Conservation (phyloP, 345 rosid species). For the Syzygium grande region DNA sequence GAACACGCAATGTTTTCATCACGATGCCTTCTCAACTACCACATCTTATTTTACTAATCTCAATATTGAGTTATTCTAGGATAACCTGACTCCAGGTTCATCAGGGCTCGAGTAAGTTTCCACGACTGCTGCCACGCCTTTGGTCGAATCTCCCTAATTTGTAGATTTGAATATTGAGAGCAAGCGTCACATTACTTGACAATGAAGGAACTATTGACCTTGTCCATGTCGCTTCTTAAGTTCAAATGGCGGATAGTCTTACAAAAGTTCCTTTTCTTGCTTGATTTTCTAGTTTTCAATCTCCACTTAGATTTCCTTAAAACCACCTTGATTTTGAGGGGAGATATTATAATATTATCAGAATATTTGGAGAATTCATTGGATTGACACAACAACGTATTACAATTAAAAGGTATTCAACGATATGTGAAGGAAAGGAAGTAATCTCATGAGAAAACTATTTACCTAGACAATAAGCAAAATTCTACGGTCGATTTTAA, state of each 20-base stretch:
- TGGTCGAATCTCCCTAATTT: neutral
- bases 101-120: neutral
- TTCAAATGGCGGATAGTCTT: no score
- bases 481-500: neutral
- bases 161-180: neutral
- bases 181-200: neutral
- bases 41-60: neutral
- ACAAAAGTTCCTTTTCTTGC: no score
- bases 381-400: neutral
- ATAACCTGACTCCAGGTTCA: neutral
- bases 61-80: no score
- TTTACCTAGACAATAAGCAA: neutral
- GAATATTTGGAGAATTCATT: accelerated
- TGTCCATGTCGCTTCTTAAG: no score
- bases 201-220: no score
- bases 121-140: neutral
- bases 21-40: neutral
- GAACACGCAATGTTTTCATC: neutral
- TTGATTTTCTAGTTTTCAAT: no score
- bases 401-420: neutral
- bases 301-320: no score
- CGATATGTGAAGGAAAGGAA: neutral
- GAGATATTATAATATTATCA: neutral
- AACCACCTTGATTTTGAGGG: neutral
- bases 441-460: neutral